phyloP scores from a whole-genome alignment of 495 filamentous ascomycete species.

The Barbatosphaeria neglecta region DNA sequence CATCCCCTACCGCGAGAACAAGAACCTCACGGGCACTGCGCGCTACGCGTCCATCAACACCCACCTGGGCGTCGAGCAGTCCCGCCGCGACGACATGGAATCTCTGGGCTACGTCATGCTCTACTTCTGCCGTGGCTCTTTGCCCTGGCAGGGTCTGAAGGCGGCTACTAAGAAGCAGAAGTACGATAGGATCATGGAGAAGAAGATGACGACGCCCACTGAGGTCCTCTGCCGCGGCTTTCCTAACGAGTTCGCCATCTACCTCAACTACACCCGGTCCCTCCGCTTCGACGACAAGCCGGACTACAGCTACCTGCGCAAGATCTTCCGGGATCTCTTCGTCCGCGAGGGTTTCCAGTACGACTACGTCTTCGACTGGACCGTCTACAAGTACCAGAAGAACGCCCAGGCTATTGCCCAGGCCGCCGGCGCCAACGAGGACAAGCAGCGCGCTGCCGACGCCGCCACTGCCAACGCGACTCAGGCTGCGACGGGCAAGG shows the following conservation, averaged over 20 bases:
- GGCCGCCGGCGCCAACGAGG: slow-evolving; percentile 25
- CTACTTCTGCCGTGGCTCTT: slow-evolving; percentile 98
- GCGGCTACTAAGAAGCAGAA: slow-evolving; percentile 99
- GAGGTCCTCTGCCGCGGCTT: slow-evolving; percentile 98
- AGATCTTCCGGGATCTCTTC: slow-evolving; percentile 99
- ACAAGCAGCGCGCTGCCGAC: slow-evolving; percentile 33
- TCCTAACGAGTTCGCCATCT: slow-evolving; percentile 99
- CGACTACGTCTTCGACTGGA: slow-evolving; percentile 99
- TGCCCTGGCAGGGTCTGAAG: slow-evolving; percentile 99
- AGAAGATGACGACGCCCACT: slow-evolving; percentile 99
- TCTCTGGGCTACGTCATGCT: slow-evolving; percentile 99
- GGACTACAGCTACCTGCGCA: slow-evolving; percentile 98
- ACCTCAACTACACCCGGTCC: slow-evolving; percentile 97
- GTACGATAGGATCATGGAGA: slow-evolving; percentile 99
- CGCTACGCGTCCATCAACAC: slow-evolving; percentile 99
- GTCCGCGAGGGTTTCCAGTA: slow-evolving; percentile 99
- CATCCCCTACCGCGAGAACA: slow-evolving; percentile 99
- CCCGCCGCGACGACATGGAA: slow-evolving; percentile 99
- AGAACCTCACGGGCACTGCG: slow-evolving; percentile 98
- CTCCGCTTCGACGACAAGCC: slow-evolving; percentile 99
- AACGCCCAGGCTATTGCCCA: slow-evolving; percentile 56
- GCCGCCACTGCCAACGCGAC: slow-evolving; percentile 49
- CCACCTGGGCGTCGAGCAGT: slow-evolving; percentile 97
- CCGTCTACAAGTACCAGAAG: slow-evolving; percentile 99
- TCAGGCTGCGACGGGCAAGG: slow-evolving; percentile 52